A percentile compares a stretch with the other conserved stretches of the same genome.
Evolutionary conservation across 306 rosid species (phyloP).

Genomic region (Senna siamea): DNA sequence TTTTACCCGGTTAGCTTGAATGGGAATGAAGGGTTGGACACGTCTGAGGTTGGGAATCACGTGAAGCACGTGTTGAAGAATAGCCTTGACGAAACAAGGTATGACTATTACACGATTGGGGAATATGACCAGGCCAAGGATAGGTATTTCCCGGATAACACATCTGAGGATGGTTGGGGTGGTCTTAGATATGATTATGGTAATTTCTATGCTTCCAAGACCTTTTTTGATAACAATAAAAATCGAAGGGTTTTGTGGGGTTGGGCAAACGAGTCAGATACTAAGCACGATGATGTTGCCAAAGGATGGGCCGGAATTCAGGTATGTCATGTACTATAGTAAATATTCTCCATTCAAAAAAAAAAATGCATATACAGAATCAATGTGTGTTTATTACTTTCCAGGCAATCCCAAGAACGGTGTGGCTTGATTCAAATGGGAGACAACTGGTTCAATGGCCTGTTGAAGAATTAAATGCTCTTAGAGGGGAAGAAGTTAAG

Average conservation of each 20-base stretch:
- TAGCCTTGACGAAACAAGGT: constrained; percentile 75
- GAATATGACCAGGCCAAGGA: constrained; percentile 46
- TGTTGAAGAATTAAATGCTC: constrained; percentile 55
- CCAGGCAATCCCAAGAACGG: constrained; percentile 72
- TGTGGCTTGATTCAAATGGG: constrained; percentile 65
- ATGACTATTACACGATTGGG: constrained; percentile 78
- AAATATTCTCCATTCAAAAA: no score
- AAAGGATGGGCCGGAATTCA: constrained; percentile 98
- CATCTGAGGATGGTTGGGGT: constrained; percentile 64
- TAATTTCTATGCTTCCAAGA: constrained; percentile 86
- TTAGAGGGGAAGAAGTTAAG: constrained; percentile 51
- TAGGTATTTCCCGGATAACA: constrained; percentile 59
- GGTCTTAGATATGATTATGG: constrained; percentile 91
- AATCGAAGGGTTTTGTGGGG: constrained; percentile 81
- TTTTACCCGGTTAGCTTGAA: constrained; percentile 61
- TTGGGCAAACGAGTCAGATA: constrained; percentile 92
- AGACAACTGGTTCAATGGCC: constrained; percentile 78
- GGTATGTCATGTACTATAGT: no score
- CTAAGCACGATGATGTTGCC: constrained; percentile 14
- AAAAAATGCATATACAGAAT: no score
- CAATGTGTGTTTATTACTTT: neutral
- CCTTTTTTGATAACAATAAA: constrained; percentile 66
- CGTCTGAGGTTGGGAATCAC: constrained; percentile 39
- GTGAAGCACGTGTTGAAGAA: constrained; percentile 69
- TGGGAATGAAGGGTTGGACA: constrained; percentile 55